Evolutionary conservation across 1,284 basidiomycete genomes (phyloP).

Genomic region (Lignosus rhinocerotis): DNA sequence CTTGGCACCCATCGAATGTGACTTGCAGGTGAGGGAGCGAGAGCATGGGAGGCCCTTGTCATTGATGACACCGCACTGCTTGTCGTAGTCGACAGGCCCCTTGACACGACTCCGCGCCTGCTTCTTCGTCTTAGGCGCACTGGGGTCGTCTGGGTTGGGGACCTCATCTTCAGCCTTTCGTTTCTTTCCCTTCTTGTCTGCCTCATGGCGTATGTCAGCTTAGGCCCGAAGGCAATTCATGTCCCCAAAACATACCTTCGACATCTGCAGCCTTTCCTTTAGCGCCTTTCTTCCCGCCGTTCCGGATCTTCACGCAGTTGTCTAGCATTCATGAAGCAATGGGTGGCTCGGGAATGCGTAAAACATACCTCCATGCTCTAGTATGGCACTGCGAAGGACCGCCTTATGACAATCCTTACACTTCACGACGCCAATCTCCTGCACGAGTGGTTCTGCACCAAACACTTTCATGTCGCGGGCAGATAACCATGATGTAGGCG

Average conservation of each 20-base stretch:
- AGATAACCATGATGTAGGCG: conserved; percentile 81
- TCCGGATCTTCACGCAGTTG: conserved; percentile 62
- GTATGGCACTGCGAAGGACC: conserved; percentile 71
- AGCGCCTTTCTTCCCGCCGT: conserved; percentile 52
- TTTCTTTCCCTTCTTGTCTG: conserved; percentile 58
- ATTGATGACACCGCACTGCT: conserved; percentile 97
- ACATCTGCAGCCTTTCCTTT: conserved; percentile 48
- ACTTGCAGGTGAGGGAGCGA: conserved; percentile 97
- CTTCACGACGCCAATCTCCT: conserved; percentile 69
- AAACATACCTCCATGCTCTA: conserved; percentile 72
- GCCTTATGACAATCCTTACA: conserved; percentile 82
- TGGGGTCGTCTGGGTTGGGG: conserved; percentile 50
- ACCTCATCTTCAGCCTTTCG: conserved; percentile 71
- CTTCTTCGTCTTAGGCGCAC: conserved; percentile 74
- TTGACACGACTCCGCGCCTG: conserved; percentile 73
- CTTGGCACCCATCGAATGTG: conserved; percentile 97
- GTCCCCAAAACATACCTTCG: conserved; percentile 15
- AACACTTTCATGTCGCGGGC: conserved; percentile 87
- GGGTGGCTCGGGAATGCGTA: background rate
- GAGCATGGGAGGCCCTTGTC: conserved; percentile 94
- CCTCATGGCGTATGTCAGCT: background rate
- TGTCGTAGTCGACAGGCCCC: conserved; percentile 88
- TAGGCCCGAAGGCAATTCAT: background rate
- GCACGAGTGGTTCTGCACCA: conserved; percentile 69
- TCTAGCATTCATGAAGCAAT: conserved; percentile 38